Evolutionary conservation across 176 grass and related monocot genomes (phyloP).

Genomic region (Saccharum spontaneum): DNA sequence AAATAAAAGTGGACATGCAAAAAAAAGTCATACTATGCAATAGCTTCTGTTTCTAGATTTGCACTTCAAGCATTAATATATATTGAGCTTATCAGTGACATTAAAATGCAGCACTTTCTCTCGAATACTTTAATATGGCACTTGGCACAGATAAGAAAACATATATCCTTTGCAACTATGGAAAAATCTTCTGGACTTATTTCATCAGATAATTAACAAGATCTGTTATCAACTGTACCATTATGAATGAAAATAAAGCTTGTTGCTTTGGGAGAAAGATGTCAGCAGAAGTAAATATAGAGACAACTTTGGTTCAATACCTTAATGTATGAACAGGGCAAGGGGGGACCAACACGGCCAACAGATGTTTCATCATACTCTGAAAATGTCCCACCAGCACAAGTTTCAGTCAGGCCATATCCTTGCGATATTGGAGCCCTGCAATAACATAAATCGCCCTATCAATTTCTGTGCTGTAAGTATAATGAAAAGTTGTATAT

Average conservation of each 20-base stretch:
- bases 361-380: constrained; percentile 84
- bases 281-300: neutral
- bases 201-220: neutral
- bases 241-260: neutral
- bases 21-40: neutral
- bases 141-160: neutral
- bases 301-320: constrained; percentile 30
- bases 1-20: neutral
- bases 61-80: too few relatives aligned
- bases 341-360: constrained; percentile 85
- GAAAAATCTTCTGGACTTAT: constrained; percentile 15
- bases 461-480: constrained; percentile 1
- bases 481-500: neutral
- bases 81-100: neutral
- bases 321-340: constrained; percentile 90
- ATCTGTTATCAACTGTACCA: neutral
- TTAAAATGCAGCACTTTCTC: neutral
- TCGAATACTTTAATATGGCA: neutral
- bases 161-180: neutral
- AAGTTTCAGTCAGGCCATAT: constrained; percentile 98
- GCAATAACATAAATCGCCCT: constrained; percentile 16
- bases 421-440: constrained; percentile 94
- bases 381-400: constrained; percentile 88
- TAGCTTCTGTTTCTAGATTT: neutral
- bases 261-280: neutral